phyloP scores from a whole-genome alignment of 306 rosid species.

The Ammopiptanthus mongolicus region DNA sequence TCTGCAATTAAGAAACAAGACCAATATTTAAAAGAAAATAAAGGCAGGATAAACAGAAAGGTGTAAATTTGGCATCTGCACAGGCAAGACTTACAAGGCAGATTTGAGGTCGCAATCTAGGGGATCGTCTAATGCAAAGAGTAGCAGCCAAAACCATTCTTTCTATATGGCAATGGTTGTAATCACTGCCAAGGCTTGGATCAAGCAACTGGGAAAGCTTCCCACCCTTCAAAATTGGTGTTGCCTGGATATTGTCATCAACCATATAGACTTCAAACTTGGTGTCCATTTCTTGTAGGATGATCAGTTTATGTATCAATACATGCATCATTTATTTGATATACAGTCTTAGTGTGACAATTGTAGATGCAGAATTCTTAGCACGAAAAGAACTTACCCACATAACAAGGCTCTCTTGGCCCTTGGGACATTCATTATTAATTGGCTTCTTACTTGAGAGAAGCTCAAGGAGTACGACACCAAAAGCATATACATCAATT shows the following conservation, averaged over 20 bases:
- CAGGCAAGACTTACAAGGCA: conserved; percentile 46
- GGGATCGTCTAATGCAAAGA: conserved; percentile 69
- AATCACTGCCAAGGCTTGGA: conserved; percentile 52
- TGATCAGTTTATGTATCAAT: background rate
- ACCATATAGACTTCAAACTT: conserved; percentile 9
- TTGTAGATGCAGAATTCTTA: background rate
- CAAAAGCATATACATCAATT: conserved; percentile 86
- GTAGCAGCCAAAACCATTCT: conserved; percentile 80
- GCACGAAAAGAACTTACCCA: conserved; percentile 62
- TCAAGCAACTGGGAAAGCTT: conserved; percentile 65
- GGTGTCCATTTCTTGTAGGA: background rate
- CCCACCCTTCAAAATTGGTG: conserved; percentile 61
- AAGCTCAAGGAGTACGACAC: conserved; percentile 96
- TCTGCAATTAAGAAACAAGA: conserved; percentile 40
- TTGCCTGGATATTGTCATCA: conserved; percentile 55
- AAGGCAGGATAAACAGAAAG: background rate
- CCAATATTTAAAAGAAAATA: background rate
- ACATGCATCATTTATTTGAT: background rate
- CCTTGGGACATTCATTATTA: conserved; percentile 49
- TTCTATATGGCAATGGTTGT: conserved; percentile 49
- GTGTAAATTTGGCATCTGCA: background rate
- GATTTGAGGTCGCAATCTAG: conserved; percentile 66
- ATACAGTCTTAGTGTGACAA: background rate
- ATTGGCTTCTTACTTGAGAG: conserved; percentile 84
- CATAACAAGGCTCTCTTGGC: conserved; percentile 80